phyloP scores from a whole-genome alignment of 768 basidiomycete genomes.

The Pulveroboletus ravenelii region DNA sequence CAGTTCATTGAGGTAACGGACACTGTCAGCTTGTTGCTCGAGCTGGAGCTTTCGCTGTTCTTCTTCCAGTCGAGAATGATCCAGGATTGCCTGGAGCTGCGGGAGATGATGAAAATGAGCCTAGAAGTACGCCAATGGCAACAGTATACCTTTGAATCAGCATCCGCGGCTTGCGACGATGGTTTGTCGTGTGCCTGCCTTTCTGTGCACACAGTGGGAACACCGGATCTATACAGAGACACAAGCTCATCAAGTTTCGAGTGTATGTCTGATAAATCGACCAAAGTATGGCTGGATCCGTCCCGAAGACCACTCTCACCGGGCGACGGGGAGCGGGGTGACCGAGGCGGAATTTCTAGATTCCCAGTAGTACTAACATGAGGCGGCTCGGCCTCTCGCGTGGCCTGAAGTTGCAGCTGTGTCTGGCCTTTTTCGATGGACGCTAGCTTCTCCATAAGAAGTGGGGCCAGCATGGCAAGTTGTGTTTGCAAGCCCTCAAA shows the following conservation, averaged over 20 bases:
- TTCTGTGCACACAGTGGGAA: background rate
- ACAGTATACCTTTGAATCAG: conserved; percentile 15
- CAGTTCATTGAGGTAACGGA: conserved; percentile 74
- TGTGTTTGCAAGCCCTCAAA: conserved; percentile 38
- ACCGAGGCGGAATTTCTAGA: conserved; percentile 13
- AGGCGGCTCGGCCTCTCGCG: conserved; percentile 4
- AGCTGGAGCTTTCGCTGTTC: conserved; percentile 44
- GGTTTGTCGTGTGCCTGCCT: background rate
- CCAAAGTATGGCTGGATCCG: background rate
- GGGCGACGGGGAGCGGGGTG: background rate
- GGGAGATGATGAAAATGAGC: background rate
- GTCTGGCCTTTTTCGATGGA: conserved; percentile 27
- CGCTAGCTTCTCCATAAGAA: conserved; percentile 31
- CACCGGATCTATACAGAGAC: conserved; percentile 15
- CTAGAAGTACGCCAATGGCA: background rate
- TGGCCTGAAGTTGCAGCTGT: conserved; percentile 15
- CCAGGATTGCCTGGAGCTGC: conserved; percentile 43
- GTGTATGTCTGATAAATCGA: conserved; percentile 29
- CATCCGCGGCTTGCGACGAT: conserved; percentile 2
- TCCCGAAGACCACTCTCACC: background rate
- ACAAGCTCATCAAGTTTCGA: conserved; percentile 37
- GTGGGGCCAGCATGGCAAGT: conserved; percentile 36
- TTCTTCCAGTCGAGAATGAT: conserved; percentile 44
- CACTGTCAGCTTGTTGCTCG: conserved; percentile 70
- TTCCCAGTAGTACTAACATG: conserved; percentile 5